Evolutionary conservation across 257 asterid genomes (phyloP).

Genomic region (Galeopsis tetrahit): DNA sequence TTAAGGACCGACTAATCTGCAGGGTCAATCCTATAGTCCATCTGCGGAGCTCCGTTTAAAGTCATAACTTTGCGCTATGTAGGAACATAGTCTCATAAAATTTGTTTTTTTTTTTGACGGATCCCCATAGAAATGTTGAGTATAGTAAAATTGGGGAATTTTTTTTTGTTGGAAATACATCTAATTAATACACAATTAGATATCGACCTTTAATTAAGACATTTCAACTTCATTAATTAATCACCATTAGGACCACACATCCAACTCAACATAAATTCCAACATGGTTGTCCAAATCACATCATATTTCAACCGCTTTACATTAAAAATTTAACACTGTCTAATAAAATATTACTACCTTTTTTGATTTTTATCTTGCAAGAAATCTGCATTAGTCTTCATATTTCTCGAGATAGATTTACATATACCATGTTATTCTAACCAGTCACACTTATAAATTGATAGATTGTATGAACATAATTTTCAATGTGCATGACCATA

Average conservation of each 20-base stretch:
- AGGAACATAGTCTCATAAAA: too few relatives aligned
- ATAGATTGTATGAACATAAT: not conserved
- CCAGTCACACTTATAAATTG: too few relatives aligned
- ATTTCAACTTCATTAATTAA: not conserved
- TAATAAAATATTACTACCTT: not conserved
- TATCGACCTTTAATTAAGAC: not conserved
- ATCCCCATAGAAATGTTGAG: too few relatives aligned
- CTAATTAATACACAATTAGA: not conserved
- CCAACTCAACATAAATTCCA: not conserved
- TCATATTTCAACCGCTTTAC: not conserved
- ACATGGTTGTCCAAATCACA: slow-evolving; percentile 5
- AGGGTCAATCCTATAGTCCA: too few relatives aligned
- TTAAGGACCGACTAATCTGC: too few relatives aligned
- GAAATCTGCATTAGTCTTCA: not conserved
- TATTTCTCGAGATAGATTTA: not conserved
- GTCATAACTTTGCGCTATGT: too few relatives aligned
- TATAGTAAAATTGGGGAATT: too few relatives aligned
- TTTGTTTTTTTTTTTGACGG: too few relatives aligned
- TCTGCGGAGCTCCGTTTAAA: too few relatives aligned
- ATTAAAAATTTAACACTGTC: not conserved
- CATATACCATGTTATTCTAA: not conserved
- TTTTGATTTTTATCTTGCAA: not conserved
- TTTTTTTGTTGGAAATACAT: too few relatives aligned
- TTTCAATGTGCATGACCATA: not conserved
- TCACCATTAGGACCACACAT: not conserved